These are phyloP conservation scores for Tulasnella sp. DNA, from an alignment of 768 basidiomycete species.

Conservation along the genomic window DNA sequence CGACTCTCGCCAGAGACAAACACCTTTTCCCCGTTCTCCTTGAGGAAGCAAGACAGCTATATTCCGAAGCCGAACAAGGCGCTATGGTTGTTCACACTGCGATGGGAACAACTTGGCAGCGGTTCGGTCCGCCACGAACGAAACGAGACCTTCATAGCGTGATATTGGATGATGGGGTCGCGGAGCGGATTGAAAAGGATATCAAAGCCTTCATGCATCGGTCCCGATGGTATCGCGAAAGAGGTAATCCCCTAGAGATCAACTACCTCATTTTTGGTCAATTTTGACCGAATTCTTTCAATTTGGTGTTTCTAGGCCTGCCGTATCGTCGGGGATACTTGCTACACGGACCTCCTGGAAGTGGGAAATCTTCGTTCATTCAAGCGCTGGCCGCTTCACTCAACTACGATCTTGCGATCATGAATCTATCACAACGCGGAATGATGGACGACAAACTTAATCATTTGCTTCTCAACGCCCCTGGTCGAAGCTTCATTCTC, in stretches of 20 bases:
- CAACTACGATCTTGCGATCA: conserved; percentile 89
- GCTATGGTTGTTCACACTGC: conserved; percentile 94
- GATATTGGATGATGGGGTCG: conserved; percentile 72
- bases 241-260: conserved; percentile 53
- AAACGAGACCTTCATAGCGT: conserved; percentile 85
- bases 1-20: conserved; percentile 83
- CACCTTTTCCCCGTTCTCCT: conserved; percentile 70
- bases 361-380: conserved; percentile 97
- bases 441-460: conserved; percentile 94
- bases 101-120: conserved; percentile 94
- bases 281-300: neutral
- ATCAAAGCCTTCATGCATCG: conserved; percentile 72
- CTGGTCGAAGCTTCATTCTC: conserved; percentile 87
- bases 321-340: conserved; percentile 96
- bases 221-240: conserved; percentile 90
- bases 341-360: conserved; percentile 92
- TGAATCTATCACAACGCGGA: conserved; percentile 94
- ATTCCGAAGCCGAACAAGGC: conserved; percentile 78
- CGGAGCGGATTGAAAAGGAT: conserved; percentile 76
- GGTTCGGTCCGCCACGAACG: conserved; percentile 84
- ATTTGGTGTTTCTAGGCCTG: conserved; percentile 57
- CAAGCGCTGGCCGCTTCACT: conserved; percentile 91
- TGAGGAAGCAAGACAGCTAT: conserved; percentile 81
- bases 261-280: neutral
- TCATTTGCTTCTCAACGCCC: conserved; percentile 84